These are phyloP conservation scores for Chlamydomonas urium DNA, from an alignment of 139 green algal genomes.

Conservation along the genomic window DNA sequence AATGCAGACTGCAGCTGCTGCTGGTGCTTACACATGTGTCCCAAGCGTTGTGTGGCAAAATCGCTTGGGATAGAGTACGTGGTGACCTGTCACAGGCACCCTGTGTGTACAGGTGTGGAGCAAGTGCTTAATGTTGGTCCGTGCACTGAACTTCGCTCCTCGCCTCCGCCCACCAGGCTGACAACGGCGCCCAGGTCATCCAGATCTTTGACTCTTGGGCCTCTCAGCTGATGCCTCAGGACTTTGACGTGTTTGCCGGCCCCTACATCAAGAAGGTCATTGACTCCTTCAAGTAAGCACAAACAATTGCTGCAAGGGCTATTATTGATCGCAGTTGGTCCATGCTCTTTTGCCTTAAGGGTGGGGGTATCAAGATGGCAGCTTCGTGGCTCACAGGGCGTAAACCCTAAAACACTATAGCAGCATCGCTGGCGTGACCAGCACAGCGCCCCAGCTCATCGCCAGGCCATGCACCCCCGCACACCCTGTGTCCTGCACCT, in stretches of 20 bases:
- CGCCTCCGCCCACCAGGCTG: conserved; percentile 48
- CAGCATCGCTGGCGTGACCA: no score
- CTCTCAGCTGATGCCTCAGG: conserved; percentile 72
- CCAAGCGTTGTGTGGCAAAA: no score
- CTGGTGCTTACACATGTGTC: no score
- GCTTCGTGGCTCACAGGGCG: no score
- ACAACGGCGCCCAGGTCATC: conserved; percentile 77
- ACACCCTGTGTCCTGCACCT: no score
- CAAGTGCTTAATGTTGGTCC: not conserved
- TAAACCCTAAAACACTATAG: no score
- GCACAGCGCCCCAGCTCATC: no score
- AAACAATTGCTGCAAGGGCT: not conserved
- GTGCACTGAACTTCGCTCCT: no score
- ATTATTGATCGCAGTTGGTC: not conserved
- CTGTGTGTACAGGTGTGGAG: not conserved
- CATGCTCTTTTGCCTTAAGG: no score
- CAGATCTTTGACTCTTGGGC: conserved; percentile 97
- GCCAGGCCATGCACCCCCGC: no score
- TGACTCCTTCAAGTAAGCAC: conserved; percentile 1
- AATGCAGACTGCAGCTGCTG: no score
- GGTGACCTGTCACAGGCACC: not conserved
- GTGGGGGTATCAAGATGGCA: no score
- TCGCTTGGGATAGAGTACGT: not conserved
- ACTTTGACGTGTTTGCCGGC: conserved; percentile 87
- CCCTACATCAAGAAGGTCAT: conserved; percentile 75